Evolutionary conservation across 306 rosid species (phyloP).

Genomic region (Ammopiptanthus mongolicus): DNA sequence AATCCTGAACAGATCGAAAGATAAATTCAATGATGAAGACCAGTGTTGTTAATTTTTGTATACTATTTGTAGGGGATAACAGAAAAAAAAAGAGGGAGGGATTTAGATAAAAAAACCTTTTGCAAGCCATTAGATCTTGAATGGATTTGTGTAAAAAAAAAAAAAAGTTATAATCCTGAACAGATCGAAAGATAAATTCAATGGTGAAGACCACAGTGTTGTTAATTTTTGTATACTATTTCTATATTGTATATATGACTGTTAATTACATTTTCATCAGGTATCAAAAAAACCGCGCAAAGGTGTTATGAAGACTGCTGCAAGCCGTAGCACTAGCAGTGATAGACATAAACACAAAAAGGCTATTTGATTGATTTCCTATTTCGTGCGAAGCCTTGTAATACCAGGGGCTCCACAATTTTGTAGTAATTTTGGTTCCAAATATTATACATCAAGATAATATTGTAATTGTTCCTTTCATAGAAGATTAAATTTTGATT

Average conservation of each 20-base stretch:
- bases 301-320: slow-evolving; percentile 27
- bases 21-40: background rate
- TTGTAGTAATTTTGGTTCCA: slow-evolving; percentile 25
- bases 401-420: slow-evolving; percentile 23
- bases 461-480: background rate
- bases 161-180: background rate
- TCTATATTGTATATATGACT: slow-evolving; percentile 8
- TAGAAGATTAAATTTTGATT: background rate
- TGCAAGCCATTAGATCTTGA: background rate
- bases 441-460: background rate
- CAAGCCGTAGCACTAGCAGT: slow-evolving; percentile 20
- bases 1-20: background rate
- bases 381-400: slow-evolving; percentile 12
- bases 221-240: background rate
- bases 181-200: background rate
- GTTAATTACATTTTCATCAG: slow-evolving; percentile 24
- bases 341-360: slow-evolving; percentile 36
- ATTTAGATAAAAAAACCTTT: background rate
- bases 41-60: background rate
- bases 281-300: slow-evolving; percentile 39
- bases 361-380: slow-evolving; percentile 18
- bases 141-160: background rate
- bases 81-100: background rate
- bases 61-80: background rate
- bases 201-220: background rate